phyloP scores from a whole-genome alignment of 2,329 filamentous ascomycete genomes.

The Botryotinia convoluta region DNA sequence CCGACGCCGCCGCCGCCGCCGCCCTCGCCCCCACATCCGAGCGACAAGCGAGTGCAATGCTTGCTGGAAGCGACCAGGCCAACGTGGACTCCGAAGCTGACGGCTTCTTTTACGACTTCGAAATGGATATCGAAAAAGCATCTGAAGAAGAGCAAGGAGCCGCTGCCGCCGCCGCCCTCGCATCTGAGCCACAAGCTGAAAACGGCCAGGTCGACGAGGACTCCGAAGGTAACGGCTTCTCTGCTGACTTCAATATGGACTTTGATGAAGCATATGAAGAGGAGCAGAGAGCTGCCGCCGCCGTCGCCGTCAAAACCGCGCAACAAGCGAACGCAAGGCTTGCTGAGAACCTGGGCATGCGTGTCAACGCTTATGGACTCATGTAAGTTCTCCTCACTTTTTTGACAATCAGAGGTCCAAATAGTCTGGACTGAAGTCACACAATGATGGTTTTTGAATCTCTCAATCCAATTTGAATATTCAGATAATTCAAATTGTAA shows the following conservation, averaged over 20 bases:
- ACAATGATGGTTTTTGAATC: not conserved
- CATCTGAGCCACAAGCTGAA: not conserved
- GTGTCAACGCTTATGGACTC: fast-evolving
- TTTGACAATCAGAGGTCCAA: not conserved
- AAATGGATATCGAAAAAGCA: no score
- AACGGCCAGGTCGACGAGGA: not conserved
- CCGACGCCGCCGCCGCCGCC: not conserved
- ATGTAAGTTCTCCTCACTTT: not conserved
- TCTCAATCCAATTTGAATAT: not conserved
- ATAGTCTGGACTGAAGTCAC: not conserved
- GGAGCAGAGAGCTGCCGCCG: no score
- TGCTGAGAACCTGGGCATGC: not conserved
- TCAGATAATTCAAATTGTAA: not conserved
- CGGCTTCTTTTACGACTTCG: no score
- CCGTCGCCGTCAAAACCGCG: no score
- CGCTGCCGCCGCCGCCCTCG: no score
- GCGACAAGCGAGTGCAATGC: no score
- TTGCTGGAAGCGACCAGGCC: no score
- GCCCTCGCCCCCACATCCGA: no score
- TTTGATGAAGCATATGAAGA: no score
- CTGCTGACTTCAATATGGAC: no score
- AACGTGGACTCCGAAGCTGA: no score
- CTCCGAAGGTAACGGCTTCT: not conserved
- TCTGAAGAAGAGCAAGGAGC: no score
- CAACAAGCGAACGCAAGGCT: fast-evolving